Percentiles rank a stretch among this genome's conserved stretches.
These are phyloP conservation scores for Penicillium vulpinum DNA, from an alignment of 2,329 filamentous ascomycete species.

Conservation along the genomic window DNA sequence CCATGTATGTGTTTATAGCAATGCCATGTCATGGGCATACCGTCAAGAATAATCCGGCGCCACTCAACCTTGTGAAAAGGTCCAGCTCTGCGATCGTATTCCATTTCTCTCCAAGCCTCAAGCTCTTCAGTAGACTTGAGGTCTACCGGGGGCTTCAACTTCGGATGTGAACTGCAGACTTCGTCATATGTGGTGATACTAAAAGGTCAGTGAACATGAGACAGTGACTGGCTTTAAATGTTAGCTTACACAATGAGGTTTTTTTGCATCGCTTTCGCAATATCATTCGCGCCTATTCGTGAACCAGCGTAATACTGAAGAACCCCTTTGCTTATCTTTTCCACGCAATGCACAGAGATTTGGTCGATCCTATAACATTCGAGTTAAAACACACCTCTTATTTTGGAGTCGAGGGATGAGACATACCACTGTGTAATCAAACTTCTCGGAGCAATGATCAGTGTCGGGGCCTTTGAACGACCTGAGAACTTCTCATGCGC, in stretches of 20 bases:
- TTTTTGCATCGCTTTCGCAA: slow-evolving; percentile 27
- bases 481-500: slow-evolving; percentile 32
- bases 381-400: neutral
- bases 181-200: slow-evolving; percentile 44
- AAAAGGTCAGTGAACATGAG: slow-evolving; percentile 2
- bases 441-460: slow-evolving; percentile 40
- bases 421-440: slow-evolving; percentile 38
- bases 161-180: slow-evolving; percentile 36
- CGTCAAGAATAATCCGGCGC: slow-evolving; percentile 44
- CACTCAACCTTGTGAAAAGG: slow-evolving; percentile 39
- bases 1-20: neutral
- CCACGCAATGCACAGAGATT: slow-evolving; percentile 35
- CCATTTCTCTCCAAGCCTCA: slow-evolving; percentile 25
- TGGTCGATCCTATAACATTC: slow-evolving; percentile 28
- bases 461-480: slow-evolving; percentile 31
- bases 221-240: neutral
- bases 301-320: slow-evolving; percentile 26
- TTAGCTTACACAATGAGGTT: neutral
- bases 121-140: slow-evolving; percentile 21
- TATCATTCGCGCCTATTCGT: slow-evolving; percentile 20
- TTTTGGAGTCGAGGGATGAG: neutral
- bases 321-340: slow-evolving; percentile 12
- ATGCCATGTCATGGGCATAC: slow-evolving; percentile 18
- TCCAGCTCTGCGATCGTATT: slow-evolving; percentile 26
- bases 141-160: slow-evolving; percentile 17